Conservation (phyloP, 495 filamentous ascomycete genomes). For the Aspergillus sclerotiicarbonarius region DNA sequence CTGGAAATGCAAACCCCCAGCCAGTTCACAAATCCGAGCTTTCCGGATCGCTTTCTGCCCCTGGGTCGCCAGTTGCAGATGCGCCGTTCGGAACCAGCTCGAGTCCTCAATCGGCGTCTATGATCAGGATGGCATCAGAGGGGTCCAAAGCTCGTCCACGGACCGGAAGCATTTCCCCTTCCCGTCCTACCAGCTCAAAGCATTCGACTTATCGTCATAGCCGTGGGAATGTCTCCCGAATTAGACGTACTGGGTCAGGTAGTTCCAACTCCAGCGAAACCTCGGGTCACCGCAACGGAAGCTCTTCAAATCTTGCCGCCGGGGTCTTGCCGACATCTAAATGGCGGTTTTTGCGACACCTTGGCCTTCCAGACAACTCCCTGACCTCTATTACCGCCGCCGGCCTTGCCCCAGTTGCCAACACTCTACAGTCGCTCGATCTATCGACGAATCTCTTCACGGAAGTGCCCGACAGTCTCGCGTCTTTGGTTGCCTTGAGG, state of each 20-base stretch:
- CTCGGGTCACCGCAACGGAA: conserved; percentile 67
- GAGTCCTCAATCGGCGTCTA: conserved; percentile 44
- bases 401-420: conserved; percentile 76
- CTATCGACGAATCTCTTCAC: conserved; percentile 87
- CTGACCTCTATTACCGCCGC: conserved; percentile 72
- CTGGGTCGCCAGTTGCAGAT: conserved; percentile 62
- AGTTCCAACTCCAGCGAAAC: conserved; percentile 84
- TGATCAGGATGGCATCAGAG: conserved; percentile 52
- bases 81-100: conserved; percentile 43
- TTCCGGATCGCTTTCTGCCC: conserved; percentile 54
- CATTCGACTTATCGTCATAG: conserved; percentile 60
- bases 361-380: conserved; percentile 88
- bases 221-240: conserved; percentile 57
- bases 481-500: conserved; percentile 74
- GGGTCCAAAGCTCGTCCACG: conserved; percentile 52
- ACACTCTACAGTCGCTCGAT: conserved; percentile 85
- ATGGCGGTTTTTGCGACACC: conserved; percentile 90
- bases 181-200: conserved; percentile 66
- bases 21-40: conserved; percentile 58
- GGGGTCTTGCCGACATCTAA: conserved; percentile 74
- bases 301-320: conserved; percentile 67
- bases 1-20: conserved; percentile 38
- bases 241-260: conserved; percentile 82
- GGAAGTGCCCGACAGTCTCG: conserved; percentile 85
- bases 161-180: conserved; percentile 72